These are phyloP conservation scores for Laetiporus sulphureus DNA, from an alignment of 1,284 basidiomycete species.

Conservation along the genomic window DNA sequence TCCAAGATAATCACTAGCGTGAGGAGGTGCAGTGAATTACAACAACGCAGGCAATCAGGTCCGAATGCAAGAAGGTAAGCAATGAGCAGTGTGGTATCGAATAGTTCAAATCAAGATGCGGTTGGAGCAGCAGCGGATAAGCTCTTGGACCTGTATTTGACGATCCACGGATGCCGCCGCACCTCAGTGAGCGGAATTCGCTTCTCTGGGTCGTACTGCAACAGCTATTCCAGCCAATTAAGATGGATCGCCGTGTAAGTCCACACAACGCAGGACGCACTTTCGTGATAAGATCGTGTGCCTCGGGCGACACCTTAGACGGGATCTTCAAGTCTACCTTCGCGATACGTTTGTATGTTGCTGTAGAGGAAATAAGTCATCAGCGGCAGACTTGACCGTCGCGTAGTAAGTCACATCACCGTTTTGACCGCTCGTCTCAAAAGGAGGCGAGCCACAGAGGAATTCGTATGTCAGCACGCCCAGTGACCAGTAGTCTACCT, in stretches of 20 bases:
- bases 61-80: too few relatives aligned
- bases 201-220: conserved; percentile 81
- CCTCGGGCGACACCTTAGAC: conserved; percentile 54
- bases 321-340: conserved; percentile 81
- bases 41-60: too few relatives aligned
- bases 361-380: conserved; percentile 30
- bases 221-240: conserved; percentile 49
- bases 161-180: conserved; percentile 88
- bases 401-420: conserved; percentile 38
- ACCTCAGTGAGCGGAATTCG: conserved; percentile 81
- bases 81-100: too few relatives aligned
- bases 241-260: not conserved
- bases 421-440: conserved; percentile 75
- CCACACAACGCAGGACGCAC: conserved; percentile 26
- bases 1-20: too few relatives aligned
- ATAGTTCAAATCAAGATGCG: too few relatives aligned
- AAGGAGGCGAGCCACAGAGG: conserved; percentile 87
- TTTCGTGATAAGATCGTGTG: conserved; percentile 57
- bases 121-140: conserved; percentile 15
- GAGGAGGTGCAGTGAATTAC: too few relatives aligned
- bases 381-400: not conserved
- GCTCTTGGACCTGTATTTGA: conserved; percentile 58
- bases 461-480: conserved; percentile 98
- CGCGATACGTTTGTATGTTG: conserved; percentile 83
- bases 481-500: conserved; percentile 95